A percentile compares a stretch with the other conserved stretches of the same genome.
Conservation (phyloP, 2,329 filamentous ascomycete species). For the Claviceps sp. region DNA sequence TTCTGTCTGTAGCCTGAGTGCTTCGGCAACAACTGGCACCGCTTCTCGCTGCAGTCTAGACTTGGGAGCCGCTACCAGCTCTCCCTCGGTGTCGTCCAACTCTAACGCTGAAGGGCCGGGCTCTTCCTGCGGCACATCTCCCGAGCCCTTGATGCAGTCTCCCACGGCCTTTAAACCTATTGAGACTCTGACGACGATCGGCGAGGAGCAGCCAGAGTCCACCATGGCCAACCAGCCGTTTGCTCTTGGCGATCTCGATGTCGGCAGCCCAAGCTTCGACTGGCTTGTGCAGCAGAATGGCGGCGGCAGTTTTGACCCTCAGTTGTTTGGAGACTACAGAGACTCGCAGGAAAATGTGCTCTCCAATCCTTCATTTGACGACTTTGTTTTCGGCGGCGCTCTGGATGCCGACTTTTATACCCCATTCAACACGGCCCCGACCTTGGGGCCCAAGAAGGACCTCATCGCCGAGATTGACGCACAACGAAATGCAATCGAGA, state of each 20-base stretch:
- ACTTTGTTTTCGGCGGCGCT: constrained; percentile 56
- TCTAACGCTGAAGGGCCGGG: constrained; percentile 41
- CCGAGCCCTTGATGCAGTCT: constrained; percentile 61
- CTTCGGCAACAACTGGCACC: constrained; percentile 21
- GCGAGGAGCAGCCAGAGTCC: constrained; percentile 43
- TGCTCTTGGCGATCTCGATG: constrained; percentile 19
- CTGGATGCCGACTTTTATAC: constrained; percentile 71
- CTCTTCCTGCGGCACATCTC: constrained; percentile 64
- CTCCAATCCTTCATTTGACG: constrained; percentile 55
- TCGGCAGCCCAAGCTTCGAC: constrained; percentile 47
- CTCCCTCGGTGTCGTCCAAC: constrained; percentile 49
- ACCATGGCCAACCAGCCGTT: constrained; percentile 19
- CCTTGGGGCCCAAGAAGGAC: constrained; percentile 42
- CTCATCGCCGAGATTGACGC: constrained; percentile 69
- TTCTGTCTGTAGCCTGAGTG: constrained; percentile 16
- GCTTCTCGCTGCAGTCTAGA: constrained; percentile 38
- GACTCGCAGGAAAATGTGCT: constrained; percentile 78
- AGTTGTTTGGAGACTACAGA: constrained; percentile 83
- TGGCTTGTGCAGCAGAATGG: constrained; percentile 71
- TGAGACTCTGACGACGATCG: constrained; percentile 51
- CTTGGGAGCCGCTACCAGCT: constrained; percentile 44
- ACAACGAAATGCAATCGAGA: constrained; percentile 54
- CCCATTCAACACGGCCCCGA: constrained; percentile 58
- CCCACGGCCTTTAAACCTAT: constrained; percentile 51
- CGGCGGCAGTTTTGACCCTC: constrained; percentile 78